Evolutionary conservation across 2,329 filamentous ascomycete species (phyloP), one percentile per base, ranked within the genome.

Genomic region (Aspergillus eucalypticola): DNA sequence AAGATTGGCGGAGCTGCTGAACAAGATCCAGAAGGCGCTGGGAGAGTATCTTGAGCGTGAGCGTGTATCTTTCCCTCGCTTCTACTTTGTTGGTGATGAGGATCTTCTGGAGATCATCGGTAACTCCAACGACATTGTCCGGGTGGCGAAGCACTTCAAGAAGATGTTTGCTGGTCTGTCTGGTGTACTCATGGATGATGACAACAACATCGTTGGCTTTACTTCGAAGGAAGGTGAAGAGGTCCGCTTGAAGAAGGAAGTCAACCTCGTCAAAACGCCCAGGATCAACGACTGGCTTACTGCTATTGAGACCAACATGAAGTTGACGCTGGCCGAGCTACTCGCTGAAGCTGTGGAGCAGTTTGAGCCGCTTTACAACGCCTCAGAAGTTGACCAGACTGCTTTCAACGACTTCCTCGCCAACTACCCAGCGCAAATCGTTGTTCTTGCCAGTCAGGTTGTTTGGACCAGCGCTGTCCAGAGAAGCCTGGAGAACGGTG

Each of bases 111-210:
- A 99, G 76, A 99, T 99, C 79, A 99, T 99, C 66, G 95, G 95
- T 73, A 99, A 99, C 76, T 98, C 94, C 79, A 97, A 97, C 71
- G 95, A 99, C 72, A 96, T 94, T 8, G 81, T 95, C 62, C 92
- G 95, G 57, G 96, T 99, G 67, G 92, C 95, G 42, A 99, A 99
- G 76, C 96, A 99, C 80, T 92, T 99, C 82, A 94, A 96, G 76
- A 99, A 99, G 83, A 99, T 99, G 95, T 99, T 99, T 82, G 95
- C 96, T 64, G 95, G 95, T 63, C 83, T 99, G 51, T 94, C 90
- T 4, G 95, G 95, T 3, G 84, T 99, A 38, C 82, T 93, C 44
- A 94, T 97, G 82, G 92, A 96, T 66, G 92, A 98, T 57, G 91
- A 97, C 69, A 87, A 88, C 25, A 87, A 91, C 63, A 98, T 99